Base-by-base conservation (phyloP, 768 basidiomycete species). In the Naganishia vishniacii region DNA sequence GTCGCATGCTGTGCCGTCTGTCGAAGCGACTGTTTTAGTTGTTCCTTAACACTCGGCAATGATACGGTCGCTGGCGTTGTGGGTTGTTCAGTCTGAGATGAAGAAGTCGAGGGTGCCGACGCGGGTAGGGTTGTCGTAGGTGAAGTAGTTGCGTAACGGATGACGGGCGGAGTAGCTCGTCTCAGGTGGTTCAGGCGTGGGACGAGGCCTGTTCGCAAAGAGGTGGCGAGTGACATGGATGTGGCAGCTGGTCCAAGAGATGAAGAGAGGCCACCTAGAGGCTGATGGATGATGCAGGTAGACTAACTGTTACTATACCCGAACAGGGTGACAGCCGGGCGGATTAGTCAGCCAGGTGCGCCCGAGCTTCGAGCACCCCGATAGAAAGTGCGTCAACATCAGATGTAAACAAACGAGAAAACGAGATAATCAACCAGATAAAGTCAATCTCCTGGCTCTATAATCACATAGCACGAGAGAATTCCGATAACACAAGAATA, bases 321-420 rank as follows among this genome's bases (percentile, higher is more conserved):
- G n/a, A n/a, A n/a, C 34, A 15, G 34, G 34, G 34, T 37, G 34
- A 37, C 34, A 37, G 34, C 34, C n/a, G 40, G 23, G 34, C 34
- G 23, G n/a, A 13, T 26, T 56, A n/a, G 40, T 26, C 34, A 41
- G 23, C 13, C 9, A 18, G 53, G 53, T 56, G 53, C 53, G 53
- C 37, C 53, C 53, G 34, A 7, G 16, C 26, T 18, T 1, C 6
- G 5, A 29, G 37, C 28, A 40, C 31, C 1, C 28, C 1, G 53
- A 56, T 56, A 56, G 53, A 56, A 56, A n/a, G 11, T 40, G 16
- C n/a, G 23, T 56, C 49, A 51, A 51, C 53, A 53, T 37, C 8
- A 20, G 32, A 53, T n/a, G 11, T 40, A 56, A 37, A 56, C 53
- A 40, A 51, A n/a, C n/a, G n/a, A n/a, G n/a, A n/a, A n/a, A n/a